Conservation (phyloP, 371 early-diverging fungal genomes). For the Mortierella sp. region DNA sequence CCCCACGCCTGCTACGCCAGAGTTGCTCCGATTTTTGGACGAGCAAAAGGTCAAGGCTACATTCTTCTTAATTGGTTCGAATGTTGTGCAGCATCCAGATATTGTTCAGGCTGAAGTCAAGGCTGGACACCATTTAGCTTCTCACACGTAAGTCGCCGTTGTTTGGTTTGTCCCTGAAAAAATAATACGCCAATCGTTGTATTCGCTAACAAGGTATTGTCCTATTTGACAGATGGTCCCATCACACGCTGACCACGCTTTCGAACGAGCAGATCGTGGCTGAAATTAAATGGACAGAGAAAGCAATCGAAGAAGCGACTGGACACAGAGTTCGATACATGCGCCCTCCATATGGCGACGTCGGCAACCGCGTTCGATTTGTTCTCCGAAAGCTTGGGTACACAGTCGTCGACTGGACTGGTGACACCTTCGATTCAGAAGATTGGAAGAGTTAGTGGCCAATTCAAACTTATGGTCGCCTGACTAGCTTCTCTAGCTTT, state of each 20-base stretch:
- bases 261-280: constrained; percentile 78
- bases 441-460: constrained; percentile 53
- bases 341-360: constrained; percentile 67
- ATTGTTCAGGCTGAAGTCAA: constrained; percentile 37
- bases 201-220: too few relatives aligned
- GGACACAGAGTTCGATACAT: constrained; percentile 56
- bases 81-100: constrained; percentile 58
- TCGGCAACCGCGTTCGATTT: constrained; percentile 74
- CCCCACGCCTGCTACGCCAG: constrained; percentile 53
- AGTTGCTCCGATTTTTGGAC: constrained; percentile 63
- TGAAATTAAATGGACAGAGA: constrained; percentile 77
- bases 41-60: constrained; percentile 68
- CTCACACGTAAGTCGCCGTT: constrained; percentile 43
- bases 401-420: constrained; percentile 57
- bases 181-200: too few relatives aligned
- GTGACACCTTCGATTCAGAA: constrained; percentile 44
- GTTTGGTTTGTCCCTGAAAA: background rate
- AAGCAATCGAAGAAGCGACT: constrained; percentile 65
- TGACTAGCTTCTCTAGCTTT: too few relatives aligned
- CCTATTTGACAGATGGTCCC: constrained; percentile 71
- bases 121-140: constrained; percentile 45
- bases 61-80: constrained; percentile 73
- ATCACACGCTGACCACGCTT: constrained; percentile 74
- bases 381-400: constrained; percentile 67
- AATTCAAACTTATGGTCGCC: background rate